Evolutionary conservation across 176 grass and related monocot species (phyloP).

Genomic region (Phragmites australis): DNA sequence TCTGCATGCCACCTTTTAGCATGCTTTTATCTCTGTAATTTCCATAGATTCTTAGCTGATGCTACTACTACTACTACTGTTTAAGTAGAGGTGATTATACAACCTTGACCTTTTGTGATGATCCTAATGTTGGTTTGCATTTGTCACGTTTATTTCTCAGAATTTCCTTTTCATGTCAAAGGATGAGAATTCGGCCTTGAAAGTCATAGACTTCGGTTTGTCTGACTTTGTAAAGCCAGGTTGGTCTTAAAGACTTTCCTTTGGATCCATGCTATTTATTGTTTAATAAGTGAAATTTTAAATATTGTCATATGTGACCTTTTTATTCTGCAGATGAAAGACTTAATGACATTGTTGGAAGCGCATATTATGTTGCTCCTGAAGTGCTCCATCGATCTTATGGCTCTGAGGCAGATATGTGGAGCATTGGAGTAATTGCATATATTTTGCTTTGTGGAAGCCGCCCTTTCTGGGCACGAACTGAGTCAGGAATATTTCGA

Average conservation of each 20-base stretch:
- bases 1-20: slow-evolving; percentile 19
- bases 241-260: slow-evolving; percentile 34
- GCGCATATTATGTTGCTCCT: slow-evolving; percentile 96
- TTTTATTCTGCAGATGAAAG: slow-evolving; percentile 71
- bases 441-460: slow-evolving; percentile 95
- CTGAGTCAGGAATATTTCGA: slow-evolving; percentile 86
- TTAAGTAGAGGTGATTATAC: background rate
- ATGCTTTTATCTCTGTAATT: background rate
- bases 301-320: background rate
- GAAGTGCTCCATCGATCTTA: slow-evolving; percentile 90
- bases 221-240: slow-evolving; percentile 79
- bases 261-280: slow-evolving; percentile 11
- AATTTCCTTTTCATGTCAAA: slow-evolving; percentile 69
- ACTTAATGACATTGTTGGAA: slow-evolving; percentile 94
- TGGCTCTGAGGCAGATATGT: slow-evolving; percentile 93
- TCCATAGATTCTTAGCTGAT: background rate
- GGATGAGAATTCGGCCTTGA: slow-evolving; percentile 59
- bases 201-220: slow-evolving; percentile 76
- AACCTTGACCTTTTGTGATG: slow-evolving; percentile 15
- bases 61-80: slow-evolving; percentile 10
- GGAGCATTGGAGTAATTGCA: slow-evolving; percentile 92
- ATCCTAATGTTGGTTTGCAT: slow-evolving; percentile 21
- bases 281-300: slow-evolving; percentile 12
- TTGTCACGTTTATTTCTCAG: slow-evolving; percentile 35
- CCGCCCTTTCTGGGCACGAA: slow-evolving; percentile 90